Conservation (phyloP, 2,329 filamentous ascomycete genomes). For the Fusarium compactum region DNA sequence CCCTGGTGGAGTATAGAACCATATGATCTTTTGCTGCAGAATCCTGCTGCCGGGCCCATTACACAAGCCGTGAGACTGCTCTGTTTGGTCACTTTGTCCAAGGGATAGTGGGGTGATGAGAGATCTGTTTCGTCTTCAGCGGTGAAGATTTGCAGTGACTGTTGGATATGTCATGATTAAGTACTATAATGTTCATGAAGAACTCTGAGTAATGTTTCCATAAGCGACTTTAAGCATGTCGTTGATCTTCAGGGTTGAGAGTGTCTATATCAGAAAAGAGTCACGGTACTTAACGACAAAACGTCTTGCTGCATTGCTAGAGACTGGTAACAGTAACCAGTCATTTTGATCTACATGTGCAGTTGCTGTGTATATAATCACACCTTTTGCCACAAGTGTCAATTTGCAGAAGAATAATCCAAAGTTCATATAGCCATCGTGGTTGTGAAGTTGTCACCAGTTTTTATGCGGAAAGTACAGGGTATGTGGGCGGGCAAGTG, state of each 20-base stretch:
- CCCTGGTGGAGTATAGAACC: not conserved
- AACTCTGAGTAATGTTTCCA: not conserved
- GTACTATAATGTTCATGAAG: not conserved
- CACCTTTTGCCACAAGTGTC: not conserved
- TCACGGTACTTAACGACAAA: not conserved
- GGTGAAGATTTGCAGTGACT: not conserved
- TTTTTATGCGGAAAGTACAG: not conserved
- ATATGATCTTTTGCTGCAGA: not conserved
- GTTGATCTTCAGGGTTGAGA: not conserved
- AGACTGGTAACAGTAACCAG: too few species aligned
- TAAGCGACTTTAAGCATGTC: not conserved
- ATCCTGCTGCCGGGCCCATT: not conserved
- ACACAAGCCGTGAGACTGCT: not conserved
- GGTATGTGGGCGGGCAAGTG: not conserved
- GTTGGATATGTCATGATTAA: constrained; percentile 3
- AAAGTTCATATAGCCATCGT: not conserved
- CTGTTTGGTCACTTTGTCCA: not conserved
- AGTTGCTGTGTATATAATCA: not conserved
- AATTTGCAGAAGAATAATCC: not conserved
- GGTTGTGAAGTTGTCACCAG: not conserved
- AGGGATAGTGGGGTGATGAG: constrained; percentile 10
- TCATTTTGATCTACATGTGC: not conserved
- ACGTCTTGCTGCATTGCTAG: not conserved
- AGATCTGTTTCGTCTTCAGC: not conserved
- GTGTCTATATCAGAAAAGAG: not conserved